A percentile compares a stretch with the other conserved stretches of the same genome.
These are phyloP conservation scores for Aureobasidium vineae DNA, from an alignment of 2,329 filamentous ascomycete species.

Conservation along the genomic window DNA sequence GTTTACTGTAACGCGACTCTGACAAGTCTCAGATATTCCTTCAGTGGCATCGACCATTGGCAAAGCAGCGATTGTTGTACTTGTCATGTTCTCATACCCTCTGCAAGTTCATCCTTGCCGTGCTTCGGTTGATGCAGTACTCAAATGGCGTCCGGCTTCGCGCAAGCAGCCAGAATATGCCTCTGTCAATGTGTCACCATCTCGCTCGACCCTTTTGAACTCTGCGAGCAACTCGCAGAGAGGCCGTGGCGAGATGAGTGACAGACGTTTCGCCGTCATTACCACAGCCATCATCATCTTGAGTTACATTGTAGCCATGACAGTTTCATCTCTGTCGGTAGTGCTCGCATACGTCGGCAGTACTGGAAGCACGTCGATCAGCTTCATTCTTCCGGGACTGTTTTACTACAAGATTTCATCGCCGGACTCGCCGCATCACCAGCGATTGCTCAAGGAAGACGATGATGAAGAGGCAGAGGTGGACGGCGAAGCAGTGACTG, in stretches of 20 bases:
- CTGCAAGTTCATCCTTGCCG: slow-evolving; percentile 94
- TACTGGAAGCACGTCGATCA: slow-evolving; percentile 92
- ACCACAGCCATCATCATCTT: slow-evolving; percentile 82
- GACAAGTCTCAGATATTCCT: slow-evolving; percentile 56
- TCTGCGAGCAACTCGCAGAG: slow-evolving; percentile 17
- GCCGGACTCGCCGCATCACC: slow-evolving; percentile 81
- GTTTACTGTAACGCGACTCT: background rate
- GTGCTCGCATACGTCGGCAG: slow-evolving; percentile 94
- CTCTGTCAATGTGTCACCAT: slow-evolving; percentile 28
- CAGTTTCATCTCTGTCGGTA: slow-evolving; percentile 82
- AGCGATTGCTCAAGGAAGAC: slow-evolving; percentile 84
- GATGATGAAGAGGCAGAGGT: slow-evolving; percentile 71
- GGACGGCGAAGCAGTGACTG: slow-evolving; percentile 38
- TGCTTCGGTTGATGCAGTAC: slow-evolving; percentile 90
- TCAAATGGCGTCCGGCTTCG: slow-evolving; percentile 75
- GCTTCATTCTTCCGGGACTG: slow-evolving; percentile 90
- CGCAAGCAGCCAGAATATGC: slow-evolving; percentile 30
- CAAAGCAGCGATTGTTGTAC: slow-evolving; percentile 89
- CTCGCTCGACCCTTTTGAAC: slow-evolving; percentile 34
- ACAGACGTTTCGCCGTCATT: slow-evolving; percentile 82
- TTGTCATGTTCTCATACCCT: slow-evolving; percentile 95
- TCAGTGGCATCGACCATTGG: slow-evolving; percentile 85
- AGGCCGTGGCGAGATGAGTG: slow-evolving; percentile 63
- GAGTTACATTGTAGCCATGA: slow-evolving; percentile 86
- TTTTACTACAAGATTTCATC: slow-evolving; percentile 99